Conservation (phyloP, 2,329 filamentous ascomycete genomes). For the Penicillium sp. region DNA sequence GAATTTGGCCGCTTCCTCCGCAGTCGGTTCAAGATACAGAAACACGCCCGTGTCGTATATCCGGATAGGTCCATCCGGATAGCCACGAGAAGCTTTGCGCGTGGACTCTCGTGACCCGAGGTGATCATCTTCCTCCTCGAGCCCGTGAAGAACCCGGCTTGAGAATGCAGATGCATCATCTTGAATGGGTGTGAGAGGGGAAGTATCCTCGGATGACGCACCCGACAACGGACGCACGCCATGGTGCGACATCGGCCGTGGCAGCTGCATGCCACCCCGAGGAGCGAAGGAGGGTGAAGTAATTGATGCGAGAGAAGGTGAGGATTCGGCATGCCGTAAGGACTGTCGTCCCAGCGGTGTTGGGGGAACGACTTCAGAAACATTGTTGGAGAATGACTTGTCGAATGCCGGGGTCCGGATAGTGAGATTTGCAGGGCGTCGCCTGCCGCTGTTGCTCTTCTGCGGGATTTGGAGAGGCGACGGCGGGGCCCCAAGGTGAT, state of each 20-base stretch:
- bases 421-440: conserved; percentile 60
- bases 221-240: conserved; percentile 28
- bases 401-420: conserved; percentile 56
- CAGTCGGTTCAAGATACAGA: conserved; percentile 62
- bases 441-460: conserved; percentile 52
- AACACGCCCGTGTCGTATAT: conserved; percentile 63
- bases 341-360: conserved; percentile 56
- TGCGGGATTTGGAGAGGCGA: conserved; percentile 59
- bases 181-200: conserved; percentile 26
- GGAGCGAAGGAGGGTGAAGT: conserved; percentile 53
- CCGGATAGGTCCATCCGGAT: conserved; percentile 62
- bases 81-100: conserved; percentile 61
- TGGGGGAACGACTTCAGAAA: conserved; percentile 55
- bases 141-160: conserved; percentile 42
- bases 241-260: conserved; percentile 38
- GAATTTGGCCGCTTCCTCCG: conserved; percentile 58
- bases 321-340: conserved; percentile 62
- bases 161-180: conserved; percentile 26
- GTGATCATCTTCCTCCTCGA: conserved; percentile 52
- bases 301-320: conserved; percentile 56
- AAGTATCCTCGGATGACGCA: conserved; percentile 29
- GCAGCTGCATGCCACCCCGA: conserved; percentile 52
- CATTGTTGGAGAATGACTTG: conserved; percentile 48
- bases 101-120: conserved; percentile 54
- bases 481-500: conserved; percentile 51